These are phyloP conservation scores for Gynandropsis gynandra DNA, from an alignment of 345 rosid genomes.

Conservation along the genomic window DNA sequence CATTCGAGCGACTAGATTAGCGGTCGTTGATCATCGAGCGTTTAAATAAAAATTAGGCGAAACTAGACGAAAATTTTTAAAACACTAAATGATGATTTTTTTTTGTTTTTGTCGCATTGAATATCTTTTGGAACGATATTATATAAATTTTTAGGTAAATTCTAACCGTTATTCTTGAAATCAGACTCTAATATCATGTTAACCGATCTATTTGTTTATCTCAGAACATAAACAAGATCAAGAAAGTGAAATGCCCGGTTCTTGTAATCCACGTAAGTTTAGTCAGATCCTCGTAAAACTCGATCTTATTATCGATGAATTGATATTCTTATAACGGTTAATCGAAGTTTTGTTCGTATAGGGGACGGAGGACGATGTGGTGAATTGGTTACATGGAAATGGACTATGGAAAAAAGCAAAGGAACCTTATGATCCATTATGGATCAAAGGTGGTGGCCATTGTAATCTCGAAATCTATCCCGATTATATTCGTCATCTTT, in stretches of 20 bases:
- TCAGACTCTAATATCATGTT: too few species aligned
- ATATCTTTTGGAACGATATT: too few species aligned
- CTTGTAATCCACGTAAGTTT: slow-evolving; percentile 87
- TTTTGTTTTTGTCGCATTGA: too few species aligned
- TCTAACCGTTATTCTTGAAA: background rate
- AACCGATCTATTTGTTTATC: slow-evolving; percentile 5
- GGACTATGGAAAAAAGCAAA: slow-evolving; percentile 86
- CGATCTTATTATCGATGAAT: background rate
- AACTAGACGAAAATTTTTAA: too few species aligned
- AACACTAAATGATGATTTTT: too few species aligned
- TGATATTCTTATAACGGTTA: too few species aligned
- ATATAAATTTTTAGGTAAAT: too few species aligned
- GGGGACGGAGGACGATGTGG: slow-evolving; percentile 98
- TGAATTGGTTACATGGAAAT: slow-evolving; percentile 91
- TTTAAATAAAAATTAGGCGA: too few species aligned
- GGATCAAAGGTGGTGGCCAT: slow-evolving; percentile 99
- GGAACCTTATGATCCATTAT: slow-evolving; percentile 87
- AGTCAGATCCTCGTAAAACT: background rate
- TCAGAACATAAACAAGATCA: slow-evolving; percentile 85
- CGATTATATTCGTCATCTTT: slow-evolving; percentile 77
- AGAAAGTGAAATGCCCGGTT: slow-evolving; percentile 84
- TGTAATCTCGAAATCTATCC: slow-evolving; percentile 97
- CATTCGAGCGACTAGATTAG: too few species aligned
- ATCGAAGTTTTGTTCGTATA: too few species aligned
- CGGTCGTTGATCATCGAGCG: too few species aligned